These are phyloP conservation scores for Microcyclospora tardicrescens DNA, from an alignment of 2,329 filamentous ascomycete genomes.

Conservation along the genomic window DNA sequence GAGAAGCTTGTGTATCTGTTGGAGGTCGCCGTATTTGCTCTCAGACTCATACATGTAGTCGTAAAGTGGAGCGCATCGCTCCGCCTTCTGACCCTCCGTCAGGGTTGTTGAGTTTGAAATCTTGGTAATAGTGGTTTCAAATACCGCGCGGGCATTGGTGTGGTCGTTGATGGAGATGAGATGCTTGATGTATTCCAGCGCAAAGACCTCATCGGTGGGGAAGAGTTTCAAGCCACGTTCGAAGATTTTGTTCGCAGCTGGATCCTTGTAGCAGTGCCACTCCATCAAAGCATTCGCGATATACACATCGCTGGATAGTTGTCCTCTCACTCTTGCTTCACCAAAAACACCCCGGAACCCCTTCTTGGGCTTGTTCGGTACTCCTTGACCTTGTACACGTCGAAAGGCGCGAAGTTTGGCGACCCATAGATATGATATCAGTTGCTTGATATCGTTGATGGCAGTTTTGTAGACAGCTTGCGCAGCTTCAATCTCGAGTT, in stretches of 20 bases:
- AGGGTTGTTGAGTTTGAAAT: conserved; percentile 53
- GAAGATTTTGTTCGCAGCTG: conserved; percentile 86
- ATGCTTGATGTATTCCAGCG: conserved; percentile 92
- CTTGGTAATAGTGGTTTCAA: conserved; percentile 82
- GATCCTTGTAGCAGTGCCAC: conserved; percentile 89
- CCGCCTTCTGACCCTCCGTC: conserved; percentile 28
- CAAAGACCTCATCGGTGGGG: conserved; percentile 84
- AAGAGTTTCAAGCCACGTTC: conserved; percentile 89
- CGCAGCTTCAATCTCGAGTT: conserved; percentile 43
- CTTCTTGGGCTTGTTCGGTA: conserved; percentile 39
- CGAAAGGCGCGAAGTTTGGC: conserved; percentile 88
- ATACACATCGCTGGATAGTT: conserved; percentile 88
- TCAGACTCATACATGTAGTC: conserved; percentile 92
- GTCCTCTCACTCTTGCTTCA: conserved; percentile 74
- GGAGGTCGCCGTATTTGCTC: conserved; percentile 81
- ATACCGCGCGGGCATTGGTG: conserved; percentile 81
- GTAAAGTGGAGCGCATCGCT: conserved; percentile 72
- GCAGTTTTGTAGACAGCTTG: conserved; percentile 58
- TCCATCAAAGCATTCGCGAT: conserved; percentile 87
- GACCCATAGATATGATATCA: conserved; percentile 89
- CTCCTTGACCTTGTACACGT: conserved; percentile 72
- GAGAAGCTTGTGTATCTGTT: conserved; percentile 82
- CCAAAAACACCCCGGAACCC: conserved; percentile 81
- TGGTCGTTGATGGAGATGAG: conserved; percentile 84
- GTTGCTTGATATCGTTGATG: conserved; percentile 63